Evolutionary conservation across 108 stramenopile genomes (phyloP).

Genomic region (Fistulifera pelliculosa): DNA sequence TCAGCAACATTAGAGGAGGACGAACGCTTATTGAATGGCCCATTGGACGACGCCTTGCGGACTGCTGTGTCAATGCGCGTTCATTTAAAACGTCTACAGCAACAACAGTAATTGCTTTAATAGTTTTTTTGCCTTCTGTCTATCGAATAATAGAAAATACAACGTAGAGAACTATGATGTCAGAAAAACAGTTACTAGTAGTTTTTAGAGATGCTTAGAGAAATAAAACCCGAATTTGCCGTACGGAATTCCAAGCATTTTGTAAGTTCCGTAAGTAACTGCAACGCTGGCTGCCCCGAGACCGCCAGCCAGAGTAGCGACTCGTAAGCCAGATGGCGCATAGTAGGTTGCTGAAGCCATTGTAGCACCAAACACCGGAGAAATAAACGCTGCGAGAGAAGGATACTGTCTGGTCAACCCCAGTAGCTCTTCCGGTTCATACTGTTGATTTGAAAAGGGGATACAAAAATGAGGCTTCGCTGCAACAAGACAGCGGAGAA

Average conservation of each 20-base stretch:
- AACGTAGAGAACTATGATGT: too few relatives aligned
- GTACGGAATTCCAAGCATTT: constrained; percentile 55
- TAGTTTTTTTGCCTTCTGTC: too few relatives aligned
- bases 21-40: too few relatives aligned
- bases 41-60: too few relatives aligned
- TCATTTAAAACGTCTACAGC: too few relatives aligned
- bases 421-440: constrained; percentile 8
- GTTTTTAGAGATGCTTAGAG: constrained; percentile 24
- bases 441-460: constrained; percentile 4
- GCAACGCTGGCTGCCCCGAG: constrained; percentile 72
- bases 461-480: not conserved
- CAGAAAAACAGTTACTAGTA: too few relatives aligned
- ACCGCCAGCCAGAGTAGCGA: constrained; percentile 68
- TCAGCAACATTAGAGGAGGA: too few relatives aligned
- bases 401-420: constrained; percentile 3
- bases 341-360: constrained; percentile 76
- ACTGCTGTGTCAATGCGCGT: too few relatives aligned
- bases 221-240: constrained; percentile 67
- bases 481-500: not conserved
- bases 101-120: too few relatives aligned
- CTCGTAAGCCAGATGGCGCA: constrained; percentile 68
- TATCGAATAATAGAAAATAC: too few relatives aligned
- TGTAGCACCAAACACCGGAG: constrained; percentile 55
- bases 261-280: constrained; percentile 62
- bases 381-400: constrained; percentile 1